Percentiles rank a stretch among this genome's conserved stretches.
These are phyloP conservation scores for Gentiana dahurica DNA, from an alignment of 257 asterid genomes.

Conservation along the genomic window DNA sequence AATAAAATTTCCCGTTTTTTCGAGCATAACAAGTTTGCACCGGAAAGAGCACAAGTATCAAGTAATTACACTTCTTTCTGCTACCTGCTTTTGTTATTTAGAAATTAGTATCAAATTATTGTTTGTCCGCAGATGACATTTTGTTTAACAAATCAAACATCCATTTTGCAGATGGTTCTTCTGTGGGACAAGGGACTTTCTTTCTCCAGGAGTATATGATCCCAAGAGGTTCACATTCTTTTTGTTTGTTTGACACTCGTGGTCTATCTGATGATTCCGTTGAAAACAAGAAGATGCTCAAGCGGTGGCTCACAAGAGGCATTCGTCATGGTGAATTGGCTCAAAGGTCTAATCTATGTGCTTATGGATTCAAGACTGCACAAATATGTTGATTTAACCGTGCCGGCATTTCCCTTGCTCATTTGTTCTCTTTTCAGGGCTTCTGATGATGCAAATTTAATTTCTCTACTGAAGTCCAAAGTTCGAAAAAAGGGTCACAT, in stretches of 20 bases:
- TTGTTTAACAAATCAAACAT: background rate
- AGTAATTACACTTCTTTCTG: slow-evolving; percentile 18
- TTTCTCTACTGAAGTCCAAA: slow-evolving; percentile 27
- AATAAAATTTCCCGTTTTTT: slow-evolving; percentile 54
- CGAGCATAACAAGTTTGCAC: slow-evolving; percentile 29
- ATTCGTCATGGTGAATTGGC: slow-evolving; percentile 55
- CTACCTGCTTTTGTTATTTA: background rate
- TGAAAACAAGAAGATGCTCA: slow-evolving; percentile 36
- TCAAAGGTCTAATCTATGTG: slow-evolving; percentile 30
- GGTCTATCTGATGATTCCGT: slow-evolving; percentile 34
- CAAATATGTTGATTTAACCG: background rate
- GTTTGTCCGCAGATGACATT: background rate
- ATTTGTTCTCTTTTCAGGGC: slow-evolving; percentile 31
- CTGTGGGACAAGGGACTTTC: slow-evolving; percentile 51
- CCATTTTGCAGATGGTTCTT: slow-evolving; percentile 31
- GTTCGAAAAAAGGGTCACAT: slow-evolving; percentile 20
- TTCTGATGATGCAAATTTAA: slow-evolving; percentile 31
- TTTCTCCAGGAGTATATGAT: slow-evolving; percentile 51
- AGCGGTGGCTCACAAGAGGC: slow-evolving; percentile 58
- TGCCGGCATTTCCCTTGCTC: background rate
- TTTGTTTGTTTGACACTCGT: slow-evolving; percentile 65
- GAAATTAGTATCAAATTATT: background rate
- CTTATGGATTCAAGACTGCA: background rate
- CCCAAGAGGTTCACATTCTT: slow-evolving; percentile 50
- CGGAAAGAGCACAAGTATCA: slow-evolving; percentile 69